These are phyloP conservation scores for Bipolaris gigantea DNA, from an alignment of 2,329 filamentous ascomycete genomes.

Conservation along the genomic window DNA sequence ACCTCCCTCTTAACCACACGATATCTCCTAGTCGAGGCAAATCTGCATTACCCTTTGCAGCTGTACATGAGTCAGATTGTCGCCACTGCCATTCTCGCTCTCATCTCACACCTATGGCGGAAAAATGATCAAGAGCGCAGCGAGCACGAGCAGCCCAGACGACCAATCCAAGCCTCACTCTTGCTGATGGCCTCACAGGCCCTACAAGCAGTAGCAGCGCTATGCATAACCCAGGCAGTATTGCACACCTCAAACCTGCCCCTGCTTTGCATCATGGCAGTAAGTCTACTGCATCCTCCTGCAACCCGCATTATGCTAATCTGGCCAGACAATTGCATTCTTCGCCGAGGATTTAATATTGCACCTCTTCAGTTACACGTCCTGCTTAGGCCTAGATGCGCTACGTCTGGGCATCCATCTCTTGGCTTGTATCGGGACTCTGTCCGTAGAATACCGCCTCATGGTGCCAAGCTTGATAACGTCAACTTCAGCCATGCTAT, in stretches of 20 bases:
- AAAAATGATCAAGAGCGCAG: background rate
- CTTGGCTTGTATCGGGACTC: conserved; percentile 21
- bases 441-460: conserved; percentile 34
- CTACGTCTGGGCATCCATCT: conserved; percentile 18
- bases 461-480: conserved; percentile 23
- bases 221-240: conserved; percentile 32
- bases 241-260: conserved; percentile 38
- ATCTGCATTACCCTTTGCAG: conserved; percentile 29
- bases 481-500: conserved; percentile 26
- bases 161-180: conserved; percentile 4
- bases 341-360: conserved; percentile 20
- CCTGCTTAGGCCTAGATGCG: conserved; percentile 14
- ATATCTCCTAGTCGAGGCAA: conserved; percentile 26
- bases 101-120: conserved; percentile 2
- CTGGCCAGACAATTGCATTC: conserved; percentile 19
- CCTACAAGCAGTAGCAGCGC: conserved; percentile 25
- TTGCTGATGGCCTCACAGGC: conserved; percentile 7
- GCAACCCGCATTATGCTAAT: conserved; percentile 1
- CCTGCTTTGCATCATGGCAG: conserved; percentile 34
- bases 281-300: conserved; percentile 16
- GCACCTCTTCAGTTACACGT: conserved; percentile 6
- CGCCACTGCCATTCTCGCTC: conserved; percentile 7
- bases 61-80: conserved; percentile 18
- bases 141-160: background rate
- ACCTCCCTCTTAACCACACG: conserved; percentile 25